Conservation (phyloP, 768 basidiomycete species). For the Podaxis rugospora region DNA sequence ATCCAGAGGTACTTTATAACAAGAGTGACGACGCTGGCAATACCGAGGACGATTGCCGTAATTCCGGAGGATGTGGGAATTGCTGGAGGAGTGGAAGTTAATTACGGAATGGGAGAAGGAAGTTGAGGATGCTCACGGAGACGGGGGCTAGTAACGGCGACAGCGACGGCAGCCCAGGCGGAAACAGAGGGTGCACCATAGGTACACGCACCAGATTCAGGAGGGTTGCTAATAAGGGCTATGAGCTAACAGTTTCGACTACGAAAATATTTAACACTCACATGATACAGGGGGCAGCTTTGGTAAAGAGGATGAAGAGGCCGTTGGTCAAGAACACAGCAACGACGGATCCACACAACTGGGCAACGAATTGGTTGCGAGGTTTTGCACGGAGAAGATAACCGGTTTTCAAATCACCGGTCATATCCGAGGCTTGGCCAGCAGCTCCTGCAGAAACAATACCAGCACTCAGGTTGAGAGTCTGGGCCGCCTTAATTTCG, state of each 20-base stretch:
- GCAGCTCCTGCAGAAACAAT: conserved; percentile 52
- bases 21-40: conserved; percentile 40
- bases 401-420: conserved; percentile 65
- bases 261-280: conserved; percentile 16
- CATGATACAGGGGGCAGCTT: conserved; percentile 59
- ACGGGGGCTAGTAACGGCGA: conserved; percentile 42
- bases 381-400: conserved; percentile 65
- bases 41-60: conserved; percentile 49
- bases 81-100: conserved; percentile 23
- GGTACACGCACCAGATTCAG: conserved; percentile 33
- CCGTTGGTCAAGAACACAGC: conserved; percentile 57
- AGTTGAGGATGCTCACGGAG: conserved; percentile 32
- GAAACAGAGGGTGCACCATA: conserved; percentile 53
- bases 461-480: conserved; percentile 49
- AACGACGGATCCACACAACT: conserved; percentile 53
- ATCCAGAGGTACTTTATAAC: conserved; percentile 41
- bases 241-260: not conserved
- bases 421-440: conserved; percentile 60
- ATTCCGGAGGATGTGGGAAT: conserved; percentile 53
- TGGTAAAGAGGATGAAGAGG: conserved; percentile 59
- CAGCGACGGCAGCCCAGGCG: conserved; percentile 54
- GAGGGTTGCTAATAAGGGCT: conserved; percentile 19
- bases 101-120: too few relatives aligned
- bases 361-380: conserved; percentile 57
- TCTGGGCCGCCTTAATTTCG: conserved; percentile 29